Base-by-base conservation (phyloP, 306 rosid species). In the Medicago arabica region DNA sequence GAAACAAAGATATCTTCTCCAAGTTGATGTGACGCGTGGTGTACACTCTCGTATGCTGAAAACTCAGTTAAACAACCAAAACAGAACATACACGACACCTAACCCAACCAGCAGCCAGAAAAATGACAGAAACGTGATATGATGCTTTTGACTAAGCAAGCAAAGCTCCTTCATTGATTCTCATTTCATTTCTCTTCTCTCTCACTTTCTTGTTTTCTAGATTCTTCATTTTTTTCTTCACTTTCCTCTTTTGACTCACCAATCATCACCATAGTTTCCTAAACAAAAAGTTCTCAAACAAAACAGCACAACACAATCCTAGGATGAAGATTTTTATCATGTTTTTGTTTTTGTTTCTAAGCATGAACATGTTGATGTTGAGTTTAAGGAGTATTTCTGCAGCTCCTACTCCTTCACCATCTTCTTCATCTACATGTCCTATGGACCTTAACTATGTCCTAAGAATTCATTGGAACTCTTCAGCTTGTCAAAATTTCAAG, bases 391-490 rank as follows among this genome's bases (percentile, higher is more conserved):
- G 2, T 67, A n/a, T 44, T 25, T 67, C 80, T 7, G 82, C 91
- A 39, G 78, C 78, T 0, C 49, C 88, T 0, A 12, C 88, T 5
- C 66, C 86, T 38, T 17, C 82, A 15, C 28, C 71, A 46, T 14
- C 50, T 0, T n/a, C 50, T 0, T n/a, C 50, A 23, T 15, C 88
- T 0, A 47, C 86, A 3, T 95, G 98, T 28, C 98, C 97, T 10
- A 17, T 92, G 87, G 96, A 95, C 75, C 82, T 95, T 1, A 86
- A 77, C 67, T 95, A 95, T 64, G 88, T 89, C 5, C 79, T 43
- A 0, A 81, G 84, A 85, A 79, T 95, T 76, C 90, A 88, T 2
- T 95, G 96, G 93, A 90, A 90, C 81, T 60, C 83, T 3, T 81
- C 97, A 1, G n/a, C 60, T 1, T 95, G 99, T 69, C 66, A 75